Percentiles rank a stretch among this genome's conserved stretches.
Conservation (phyloP, 257 asterid genomes). For the Nicotiana paniculata region DNA sequence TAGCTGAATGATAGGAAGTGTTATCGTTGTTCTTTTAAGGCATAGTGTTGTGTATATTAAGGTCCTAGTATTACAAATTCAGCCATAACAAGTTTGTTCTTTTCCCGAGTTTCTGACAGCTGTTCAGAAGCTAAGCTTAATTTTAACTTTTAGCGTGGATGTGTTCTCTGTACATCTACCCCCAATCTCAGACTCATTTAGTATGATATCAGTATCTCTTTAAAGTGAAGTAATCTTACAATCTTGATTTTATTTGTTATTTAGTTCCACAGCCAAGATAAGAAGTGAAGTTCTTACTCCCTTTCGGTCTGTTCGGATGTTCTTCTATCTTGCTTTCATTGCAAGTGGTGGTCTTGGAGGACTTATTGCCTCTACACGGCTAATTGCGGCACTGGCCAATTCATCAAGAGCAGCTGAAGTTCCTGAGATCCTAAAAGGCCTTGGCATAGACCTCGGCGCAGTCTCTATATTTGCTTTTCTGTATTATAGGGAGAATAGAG, state of each 20-base stretch:
- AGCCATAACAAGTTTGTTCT: not conserved
- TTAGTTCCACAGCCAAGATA: slow-evolving; percentile 82
- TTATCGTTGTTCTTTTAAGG: not conserved
- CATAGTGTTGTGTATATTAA: not conserved
- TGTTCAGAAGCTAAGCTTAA: not conserved
- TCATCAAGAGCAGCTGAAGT: slow-evolving; percentile 63
- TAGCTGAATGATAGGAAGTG: not conserved
- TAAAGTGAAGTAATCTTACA: slow-evolving; percentile 19
- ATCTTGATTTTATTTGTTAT: slow-evolving; percentile 25
- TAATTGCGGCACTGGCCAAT: slow-evolving; percentile 66
- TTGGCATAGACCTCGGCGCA: slow-evolving; percentile 73
- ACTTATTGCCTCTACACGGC: slow-evolving; percentile 54
- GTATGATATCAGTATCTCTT: slow-evolving; percentile 10
- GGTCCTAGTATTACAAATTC: not conserved
- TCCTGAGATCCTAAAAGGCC: slow-evolving; percentile 58
- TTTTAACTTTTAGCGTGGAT: not conserved
- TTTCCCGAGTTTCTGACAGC: not conserved
- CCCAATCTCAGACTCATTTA: not conserved
- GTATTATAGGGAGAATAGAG: slow-evolving; percentile 67
- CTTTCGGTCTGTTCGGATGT: slow-evolving; percentile 87
- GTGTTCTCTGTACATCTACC: not conserved
- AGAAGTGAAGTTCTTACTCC: slow-evolving; percentile 92
- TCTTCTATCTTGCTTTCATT: slow-evolving; percentile 75
- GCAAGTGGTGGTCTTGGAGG: slow-evolving; percentile 90
- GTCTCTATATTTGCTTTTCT: slow-evolving; percentile 69